Evolutionary conservation across 345 rosid species (phyloP), one percentile per base, ranked within the genome.

Genomic region (Euclidium syriacum): DNA sequence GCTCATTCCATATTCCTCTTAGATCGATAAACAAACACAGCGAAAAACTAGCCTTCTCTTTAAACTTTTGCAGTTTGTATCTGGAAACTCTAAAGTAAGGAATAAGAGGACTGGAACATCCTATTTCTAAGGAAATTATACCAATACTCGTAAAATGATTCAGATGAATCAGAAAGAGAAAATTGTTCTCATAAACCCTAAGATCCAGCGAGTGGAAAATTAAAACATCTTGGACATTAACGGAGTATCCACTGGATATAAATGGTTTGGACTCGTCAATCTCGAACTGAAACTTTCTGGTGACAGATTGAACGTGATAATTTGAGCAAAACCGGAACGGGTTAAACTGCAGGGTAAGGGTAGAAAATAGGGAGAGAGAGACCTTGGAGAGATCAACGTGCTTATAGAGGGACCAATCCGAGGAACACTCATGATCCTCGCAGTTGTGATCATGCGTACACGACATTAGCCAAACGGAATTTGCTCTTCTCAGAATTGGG

Each of bases 361-460:
- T 11, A 12, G 12, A 48, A 10, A 25, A 33, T 32, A 51, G n/a
- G 35, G 40, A 44, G 44, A 32, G 24, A 32, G 57, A 62, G 52
- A 81, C 99, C 95, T 85, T 89, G 50, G 96, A 47, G 47, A 89
- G 83, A 77, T 92, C 96, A 60, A 92, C 80, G 80, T 89, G 91
- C 58, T 89, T 85, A 85, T 84, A 92, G 47, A 92, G 99, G 59
- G 97, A 89, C 97, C 97, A 92, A 65, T 80, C 83, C 30, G 96
- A 77, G 39, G 96, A 92, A 66, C 96, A 92, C 76, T 92, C 97
- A 53, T 85, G 78, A 67, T 85, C 99, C 73, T 87, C 95, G 52
- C 99, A 87, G 78, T 79, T 78, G 77, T 89, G 99, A 73, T 84
- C 96, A 72, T 87, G 99, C 63, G 78, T 68, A 58, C 98, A 89